Evolutionary conservation across 371 early-diverging fungal species (phyloP), one percentile per base, ranked within the genome.

Genomic region (Mortierella sp.): DNA sequence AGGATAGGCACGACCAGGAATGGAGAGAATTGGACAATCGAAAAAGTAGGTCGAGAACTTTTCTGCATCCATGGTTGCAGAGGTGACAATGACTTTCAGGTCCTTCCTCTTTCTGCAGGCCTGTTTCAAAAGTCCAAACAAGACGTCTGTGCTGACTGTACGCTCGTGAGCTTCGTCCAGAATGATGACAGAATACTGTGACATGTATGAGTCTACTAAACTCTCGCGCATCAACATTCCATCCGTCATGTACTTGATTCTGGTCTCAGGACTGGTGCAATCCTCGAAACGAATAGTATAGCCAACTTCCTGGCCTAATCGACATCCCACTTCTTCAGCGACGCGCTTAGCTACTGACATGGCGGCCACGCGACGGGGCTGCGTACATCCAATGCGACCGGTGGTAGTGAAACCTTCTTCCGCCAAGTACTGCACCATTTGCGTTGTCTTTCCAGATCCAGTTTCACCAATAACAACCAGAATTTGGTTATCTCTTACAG

Each of bases 91-190:
- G 40, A 99, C 84, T 80, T 97, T 97, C 45, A 98, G 85, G 66
- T 99, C 98, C 16, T 94, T 92, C 32, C 98, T 89, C 64, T 84
- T 86, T 63, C 89, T 92, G n/a, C 94, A 87, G 21, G 97, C 92
- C 58, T 96, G 89, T 82, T 97, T 97, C 63, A 98, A 84, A 68
- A 98, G 80, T n/a, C 98, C 98, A 84, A 99, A 97, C 28, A 99
- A 80, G 3, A 99, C 95, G 87, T 99, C 99, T 1, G 99, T 99
- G 66, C 92, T 92, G 48, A 98, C 93, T 8, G 97, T 97, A 67
- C 99, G 92, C 88, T 99, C 99, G 94, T 99, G 99, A 48, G 99
- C 99, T 86, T 99, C 99, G 82, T 99, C 99, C 36, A 99, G 88
- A 77, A 98, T 93, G 60, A 99, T 92, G 43, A 98, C 94, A 32